Conservation (phyloP, 2,329 filamentous ascomycete genomes). For the Ascochyta fabae region DNA sequence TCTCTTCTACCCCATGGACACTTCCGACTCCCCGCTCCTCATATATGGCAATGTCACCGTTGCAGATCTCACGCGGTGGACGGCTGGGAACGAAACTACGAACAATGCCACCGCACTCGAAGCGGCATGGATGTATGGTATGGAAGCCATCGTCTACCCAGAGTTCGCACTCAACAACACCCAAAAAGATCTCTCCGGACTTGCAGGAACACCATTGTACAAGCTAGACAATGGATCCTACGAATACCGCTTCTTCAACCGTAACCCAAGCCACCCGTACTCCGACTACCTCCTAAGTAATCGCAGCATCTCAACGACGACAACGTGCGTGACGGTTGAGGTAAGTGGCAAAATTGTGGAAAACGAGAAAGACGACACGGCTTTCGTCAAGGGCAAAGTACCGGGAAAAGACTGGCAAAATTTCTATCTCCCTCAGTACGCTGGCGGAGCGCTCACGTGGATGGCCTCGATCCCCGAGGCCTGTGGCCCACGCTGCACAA, state of each 20-base stretch:
- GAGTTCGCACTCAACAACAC: slow-evolving; percentile 20
- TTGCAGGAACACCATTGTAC: slow-evolving; percentile 39
- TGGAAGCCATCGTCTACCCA: slow-evolving; percentile 36
- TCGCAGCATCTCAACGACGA: slow-evolving; percentile 28
- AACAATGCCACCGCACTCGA: slow-evolving; percentile 20
- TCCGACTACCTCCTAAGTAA: slow-evolving; percentile 36
- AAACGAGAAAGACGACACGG: neutral
- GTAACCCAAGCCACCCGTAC: slow-evolving; percentile 38
- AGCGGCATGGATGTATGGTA: slow-evolving; percentile 41
- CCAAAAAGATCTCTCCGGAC: slow-evolving; percentile 26
- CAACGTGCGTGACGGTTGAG: slow-evolving; percentile 33
- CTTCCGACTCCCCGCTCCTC: slow-evolving; percentile 37
- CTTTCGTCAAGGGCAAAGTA: slow-evolving; percentile 27
- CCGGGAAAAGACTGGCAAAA: slow-evolving; percentile 19
- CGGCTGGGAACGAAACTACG: neutral
- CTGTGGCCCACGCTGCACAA: slow-evolving; percentile 44
- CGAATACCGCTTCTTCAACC: slow-evolving; percentile 43
- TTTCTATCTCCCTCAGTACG: slow-evolving; percentile 23
- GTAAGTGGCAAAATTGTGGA: slow-evolving; percentile 8
- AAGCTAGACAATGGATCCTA: slow-evolving; percentile 24
- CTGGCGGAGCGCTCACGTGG: slow-evolving; percentile 34
- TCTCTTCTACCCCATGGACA: slow-evolving; percentile 45
- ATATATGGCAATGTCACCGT: slow-evolving; percentile 35
- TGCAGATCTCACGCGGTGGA: slow-evolving; percentile 37
- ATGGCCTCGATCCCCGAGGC: slow-evolving; percentile 22